Evolutionary conservation across 169 alveolate species (phyloP).

Genomic region (Eimeria sp.): DNA sequence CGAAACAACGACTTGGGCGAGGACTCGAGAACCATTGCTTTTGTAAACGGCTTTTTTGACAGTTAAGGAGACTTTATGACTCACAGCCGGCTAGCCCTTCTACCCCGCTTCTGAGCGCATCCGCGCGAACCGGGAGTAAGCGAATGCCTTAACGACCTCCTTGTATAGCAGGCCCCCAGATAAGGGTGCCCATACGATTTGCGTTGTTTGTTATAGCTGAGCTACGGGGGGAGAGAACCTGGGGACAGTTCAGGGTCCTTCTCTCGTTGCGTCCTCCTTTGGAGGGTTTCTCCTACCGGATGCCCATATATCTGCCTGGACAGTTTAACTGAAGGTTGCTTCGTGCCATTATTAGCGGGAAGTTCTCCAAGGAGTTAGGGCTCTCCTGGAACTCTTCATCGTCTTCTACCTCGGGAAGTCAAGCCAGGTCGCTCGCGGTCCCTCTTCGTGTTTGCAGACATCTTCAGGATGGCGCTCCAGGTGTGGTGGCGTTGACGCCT

Average conservation of each 20-base stretch:
- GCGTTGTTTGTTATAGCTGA: background rate
- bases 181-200: background rate
- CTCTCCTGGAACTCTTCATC: background rate
- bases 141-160: background rate
- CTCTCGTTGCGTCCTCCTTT: background rate
- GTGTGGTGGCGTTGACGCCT: background rate
- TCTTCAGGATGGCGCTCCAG: constrained; percentile 4
- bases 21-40: background rate
- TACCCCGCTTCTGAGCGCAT: constrained; percentile 1
- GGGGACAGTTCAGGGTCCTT: background rate
- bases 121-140: background rate
- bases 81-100: background rate
- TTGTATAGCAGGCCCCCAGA: constrained; percentile 2
- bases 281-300: background rate
- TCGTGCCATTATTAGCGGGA: background rate
- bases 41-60: background rate
- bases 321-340: background rate
- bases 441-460: background rate
- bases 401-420: background rate
- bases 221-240: background rate
- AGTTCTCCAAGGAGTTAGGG: background rate
- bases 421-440: background rate
- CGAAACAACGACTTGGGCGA: background rate
- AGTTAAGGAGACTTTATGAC: background rate
- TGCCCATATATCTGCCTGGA: background rate